Conservation (phyloP, 2,329 filamentous ascomycete species). For the Verticillium alfalfae region DNA sequence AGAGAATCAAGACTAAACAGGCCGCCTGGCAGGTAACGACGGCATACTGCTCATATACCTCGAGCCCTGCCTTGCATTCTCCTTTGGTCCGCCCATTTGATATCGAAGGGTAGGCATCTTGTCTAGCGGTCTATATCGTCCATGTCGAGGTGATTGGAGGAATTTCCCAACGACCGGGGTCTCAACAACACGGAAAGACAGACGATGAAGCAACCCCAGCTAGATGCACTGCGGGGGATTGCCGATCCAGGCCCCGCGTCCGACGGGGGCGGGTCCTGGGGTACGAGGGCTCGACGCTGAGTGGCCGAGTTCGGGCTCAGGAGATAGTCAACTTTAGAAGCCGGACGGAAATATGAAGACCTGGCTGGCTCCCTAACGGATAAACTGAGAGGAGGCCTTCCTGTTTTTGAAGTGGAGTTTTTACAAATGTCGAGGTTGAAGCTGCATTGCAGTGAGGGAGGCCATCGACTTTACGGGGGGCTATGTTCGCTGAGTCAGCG, state of each 20-base stretch:
- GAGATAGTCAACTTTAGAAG: neutral
- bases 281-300: neutral
- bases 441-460: neutral
- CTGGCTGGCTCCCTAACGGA: neutral
- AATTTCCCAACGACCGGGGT: neutral
- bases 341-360: neutral
- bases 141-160: neutral
- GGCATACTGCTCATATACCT: neutral
- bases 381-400: neutral
- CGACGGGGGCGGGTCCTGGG: neutral
- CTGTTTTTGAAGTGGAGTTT: neutral
- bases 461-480: neutral
- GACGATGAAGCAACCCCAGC: neutral
- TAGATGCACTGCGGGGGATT: neutral
- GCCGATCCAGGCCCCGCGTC: slow-evolving; percentile 2
- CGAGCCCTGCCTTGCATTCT: neutral
- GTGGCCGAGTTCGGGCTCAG: neutral
- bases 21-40: neutral
- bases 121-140: neutral
- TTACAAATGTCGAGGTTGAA: neutral
- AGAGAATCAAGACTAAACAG: neutral
- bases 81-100: neutral
- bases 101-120: neutral
- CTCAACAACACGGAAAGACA: neutral
- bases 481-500: neutral